These are phyloP conservation scores for Boletus pseudo-olivaceus DNA, from an alignment of 768 basidiomycete species.

Conservation along the genomic window DNA sequence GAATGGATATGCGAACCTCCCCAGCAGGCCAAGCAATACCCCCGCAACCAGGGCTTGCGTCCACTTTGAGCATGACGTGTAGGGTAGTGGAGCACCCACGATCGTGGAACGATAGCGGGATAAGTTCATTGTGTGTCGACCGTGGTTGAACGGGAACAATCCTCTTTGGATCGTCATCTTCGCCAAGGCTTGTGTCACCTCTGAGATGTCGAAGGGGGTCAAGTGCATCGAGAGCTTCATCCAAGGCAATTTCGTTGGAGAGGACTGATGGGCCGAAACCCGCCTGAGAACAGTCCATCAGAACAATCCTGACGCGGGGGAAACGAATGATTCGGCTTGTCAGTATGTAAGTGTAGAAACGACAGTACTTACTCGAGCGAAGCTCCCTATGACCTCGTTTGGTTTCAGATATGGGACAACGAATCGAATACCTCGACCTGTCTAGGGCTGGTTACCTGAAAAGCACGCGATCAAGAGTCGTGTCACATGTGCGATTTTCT, in stretches of 20 bases:
- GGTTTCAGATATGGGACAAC: neutral
- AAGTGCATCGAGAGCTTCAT: conserved; percentile 52
- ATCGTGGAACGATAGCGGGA: conserved; percentile 40
- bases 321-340: neutral
- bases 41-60: conserved; percentile 86
- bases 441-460: neutral
- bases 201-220: conserved; percentile 64
- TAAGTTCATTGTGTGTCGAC: conserved; percentile 46
- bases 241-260: conserved; percentile 39
- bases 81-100: conserved; percentile 3
- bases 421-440: neutral
- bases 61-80: conserved; percentile 53
- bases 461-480: too few relatives aligned
- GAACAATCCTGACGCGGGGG: conserved; percentile 5
- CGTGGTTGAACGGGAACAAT: conserved; percentile 54
- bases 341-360: neutral
- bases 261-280: conserved; percentile 12
- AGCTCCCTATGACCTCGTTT: neutral
- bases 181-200: conserved; percentile 33
- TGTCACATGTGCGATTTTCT: too few relatives aligned
- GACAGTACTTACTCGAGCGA: neutral
- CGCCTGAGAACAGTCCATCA: neutral
- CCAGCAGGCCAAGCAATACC: conserved; percentile 93
- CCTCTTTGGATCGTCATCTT: conserved; percentile 16
- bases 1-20: conserved; percentile 50